Base-by-base conservation (phyloP, 2,329 filamentous ascomycete genomes). In the Penicillium sp. region DNA sequence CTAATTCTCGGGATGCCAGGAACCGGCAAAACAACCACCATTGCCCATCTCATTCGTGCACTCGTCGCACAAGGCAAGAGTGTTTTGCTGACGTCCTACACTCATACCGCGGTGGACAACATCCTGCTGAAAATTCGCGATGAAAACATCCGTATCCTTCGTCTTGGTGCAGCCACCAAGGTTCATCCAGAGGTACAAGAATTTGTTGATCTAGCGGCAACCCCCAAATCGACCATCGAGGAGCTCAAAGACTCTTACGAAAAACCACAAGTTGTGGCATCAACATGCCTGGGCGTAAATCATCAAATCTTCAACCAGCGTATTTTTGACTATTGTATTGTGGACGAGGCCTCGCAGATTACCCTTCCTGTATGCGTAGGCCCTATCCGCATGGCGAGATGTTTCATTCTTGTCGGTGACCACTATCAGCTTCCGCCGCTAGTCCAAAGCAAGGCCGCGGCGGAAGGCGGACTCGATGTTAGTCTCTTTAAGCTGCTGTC, bases 1-100 rank as follows among this genome's bases (percentile, higher is more conserved):
- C 81, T 99, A n/a, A 92, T 99, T 12, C 84, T 99, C 20, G 94
- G 94, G 26, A 99, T 99, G 94, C 94, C 94, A 1, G 94, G 94
- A 7, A 99, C 94, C 0, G 94, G 94, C 55, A 99, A 99, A 75
- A 99, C 94, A 2, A 99, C 94, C 0, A 99, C 94, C 0, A 97
- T 99, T 67, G 92, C 93, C 5, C 92, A 97, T 70, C 97, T 99
- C 64, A 97, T 99, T 66, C 87, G 90, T 43, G 90, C 93, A 1
- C 80, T 99, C 27, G 88, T 94, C 5, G 86, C 88, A 0, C 90
- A 96, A 71, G 89, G 91, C 11, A 97, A 97, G 76, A 96, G 89
- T 53, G 92, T 99, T 14, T 79, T 99, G 6, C 79, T 99, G 40
- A 95, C 94, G 0, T 97, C 92, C 0, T 97, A 97, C 72, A 99